Evolutionary conservation across 1,284 basidiomycete species (phyloP).

Genomic region (Leccinum fuscescens): DNA sequence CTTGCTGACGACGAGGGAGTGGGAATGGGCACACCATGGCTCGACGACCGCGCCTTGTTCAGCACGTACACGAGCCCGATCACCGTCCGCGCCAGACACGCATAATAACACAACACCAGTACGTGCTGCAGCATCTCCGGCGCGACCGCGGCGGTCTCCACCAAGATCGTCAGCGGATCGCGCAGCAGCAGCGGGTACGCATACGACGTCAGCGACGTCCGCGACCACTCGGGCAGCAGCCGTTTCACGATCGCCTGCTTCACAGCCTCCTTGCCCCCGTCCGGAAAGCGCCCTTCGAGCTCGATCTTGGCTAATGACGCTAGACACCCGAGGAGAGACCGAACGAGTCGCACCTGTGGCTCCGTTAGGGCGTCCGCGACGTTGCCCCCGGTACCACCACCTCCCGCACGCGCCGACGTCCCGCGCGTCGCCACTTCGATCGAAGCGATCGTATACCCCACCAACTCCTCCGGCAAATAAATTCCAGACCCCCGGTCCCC

Average conservation of each 20-base stretch:
- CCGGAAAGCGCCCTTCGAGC: slow-evolving; percentile 56
- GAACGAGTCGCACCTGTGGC: slow-evolving; percentile 72
- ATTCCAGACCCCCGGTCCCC: slow-evolving; percentile 75
- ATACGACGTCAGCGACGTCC: slow-evolving; percentile 70
- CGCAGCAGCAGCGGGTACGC: slow-evolving; percentile 80
- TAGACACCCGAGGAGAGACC: slow-evolving; percentile 70
- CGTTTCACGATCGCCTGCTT: slow-evolving; percentile 86
- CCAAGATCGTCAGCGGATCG: slow-evolving; percentile 83
- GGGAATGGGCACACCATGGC: slow-evolving; percentile 35
- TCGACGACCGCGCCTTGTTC: slow-evolving; percentile 60
- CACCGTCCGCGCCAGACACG: slow-evolving; percentile 80
- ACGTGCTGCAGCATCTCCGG: slow-evolving; percentile 87
- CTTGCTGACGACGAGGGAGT: background rate
- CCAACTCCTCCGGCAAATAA: slow-evolving; percentile 86
- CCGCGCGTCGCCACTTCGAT: slow-evolving; percentile 83
- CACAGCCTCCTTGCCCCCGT: slow-evolving; percentile 70
- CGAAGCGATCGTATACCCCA: slow-evolving; percentile 86
- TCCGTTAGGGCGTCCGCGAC: slow-evolving; percentile 79
- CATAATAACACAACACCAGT: slow-evolving; percentile 84
- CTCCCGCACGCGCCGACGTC: slow-evolving; percentile 26
- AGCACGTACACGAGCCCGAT: slow-evolving; percentile 79
- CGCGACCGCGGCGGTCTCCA: slow-evolving; percentile 85
- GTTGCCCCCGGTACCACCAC: slow-evolving; percentile 42
- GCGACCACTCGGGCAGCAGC: slow-evolving; percentile 86
- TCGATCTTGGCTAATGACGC: slow-evolving; percentile 66